phyloP scores from a whole-genome alignment of 495 filamentous ascomycete genomes.

The Penicillium simplicissimum region DNA sequence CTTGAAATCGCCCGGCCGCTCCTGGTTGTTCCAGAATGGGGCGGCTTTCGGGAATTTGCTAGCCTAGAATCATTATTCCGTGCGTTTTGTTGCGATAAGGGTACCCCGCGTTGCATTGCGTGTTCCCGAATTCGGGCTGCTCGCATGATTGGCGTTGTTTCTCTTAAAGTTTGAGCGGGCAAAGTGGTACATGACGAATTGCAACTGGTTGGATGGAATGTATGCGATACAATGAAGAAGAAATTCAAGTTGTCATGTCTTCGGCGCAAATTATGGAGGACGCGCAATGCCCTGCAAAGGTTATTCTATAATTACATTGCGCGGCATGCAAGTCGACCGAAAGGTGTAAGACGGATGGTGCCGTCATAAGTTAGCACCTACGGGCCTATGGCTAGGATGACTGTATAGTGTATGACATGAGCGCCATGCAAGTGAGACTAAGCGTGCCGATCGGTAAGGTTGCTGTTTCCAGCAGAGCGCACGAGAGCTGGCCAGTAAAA shows the following conservation, averaged over 20 bases:
- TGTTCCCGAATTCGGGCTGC: background rate
- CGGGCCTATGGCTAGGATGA: background rate
- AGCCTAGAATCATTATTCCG: background rate
- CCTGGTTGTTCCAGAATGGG: constrained; percentile 17
- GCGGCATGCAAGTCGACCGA: background rate
- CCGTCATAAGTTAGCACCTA: background rate
- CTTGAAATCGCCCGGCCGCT: constrained; percentile 17
- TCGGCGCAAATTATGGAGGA: background rate
- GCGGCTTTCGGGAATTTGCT: constrained; percentile 16
- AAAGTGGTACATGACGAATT: background rate
- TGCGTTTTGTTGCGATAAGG: background rate
- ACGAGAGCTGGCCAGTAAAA: constrained; percentile 11
- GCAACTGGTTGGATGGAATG: background rate
- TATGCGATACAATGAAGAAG: background rate
- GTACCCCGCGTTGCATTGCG: background rate
- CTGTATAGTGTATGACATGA: background rate
- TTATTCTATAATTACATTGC: background rate
- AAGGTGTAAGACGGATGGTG: background rate
- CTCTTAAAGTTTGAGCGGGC: background rate
- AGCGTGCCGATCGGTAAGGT: constrained; percentile 12
- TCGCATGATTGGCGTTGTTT: background rate
- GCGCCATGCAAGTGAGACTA: constrained; percentile 13
- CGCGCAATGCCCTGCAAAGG: background rate
- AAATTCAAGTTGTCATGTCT: background rate
- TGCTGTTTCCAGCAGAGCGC: constrained; percentile 1